These are phyloP conservation scores for Boletus sp. DNA, from an alignment of 768 basidiomycete genomes.

Conservation along the genomic window DNA sequence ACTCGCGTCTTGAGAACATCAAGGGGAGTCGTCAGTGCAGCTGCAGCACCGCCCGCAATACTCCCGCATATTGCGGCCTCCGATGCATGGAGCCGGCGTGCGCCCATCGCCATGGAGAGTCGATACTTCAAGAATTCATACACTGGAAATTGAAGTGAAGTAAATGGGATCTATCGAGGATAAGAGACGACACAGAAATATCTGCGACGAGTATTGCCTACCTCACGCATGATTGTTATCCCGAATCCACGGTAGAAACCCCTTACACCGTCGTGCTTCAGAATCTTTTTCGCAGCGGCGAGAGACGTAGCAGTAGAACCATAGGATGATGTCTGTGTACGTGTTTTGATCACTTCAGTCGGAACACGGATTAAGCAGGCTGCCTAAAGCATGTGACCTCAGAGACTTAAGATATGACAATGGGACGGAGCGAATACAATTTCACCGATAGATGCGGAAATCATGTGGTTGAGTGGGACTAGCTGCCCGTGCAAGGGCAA, in stretches of 20 bases:
- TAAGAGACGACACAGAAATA: constrained; percentile 1
- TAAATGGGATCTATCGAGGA: constrained; percentile 81
- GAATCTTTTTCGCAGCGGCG: constrained; percentile 52
- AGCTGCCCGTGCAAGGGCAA: constrained; percentile 61
- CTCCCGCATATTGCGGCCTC: constrained; percentile 89
- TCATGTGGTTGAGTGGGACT: constrained; percentile 60
- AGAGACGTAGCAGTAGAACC: constrained; percentile 59
- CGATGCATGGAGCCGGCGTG: constrained; percentile 60
- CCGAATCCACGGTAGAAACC: constrained; percentile 91
- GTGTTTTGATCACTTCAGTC: constrained; percentile 93
- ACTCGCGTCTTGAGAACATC: constrained; percentile 97
- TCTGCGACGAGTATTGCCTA: constrained; percentile 14
- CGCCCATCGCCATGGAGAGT: constrained; percentile 50
- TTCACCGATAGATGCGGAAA: constrained; percentile 59
- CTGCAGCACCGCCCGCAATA: constrained; percentile 86
- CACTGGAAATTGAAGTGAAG: constrained; percentile 91
- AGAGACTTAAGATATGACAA: constrained; percentile 10
- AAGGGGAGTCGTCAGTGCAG: constrained; percentile 87
- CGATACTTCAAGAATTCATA: constrained; percentile 83
- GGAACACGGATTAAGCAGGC: constrained; percentile 94
- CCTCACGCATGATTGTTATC: constrained; percentile 71
- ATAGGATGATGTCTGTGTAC: constrained; percentile 84
- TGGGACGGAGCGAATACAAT: constrained; percentile 37
- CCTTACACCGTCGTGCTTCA: constrained; percentile 57
- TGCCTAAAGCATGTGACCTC: constrained; percentile 41